Conservation (phyloP, 441 rosid species). For the Arabidopsis hybrid region DNA sequence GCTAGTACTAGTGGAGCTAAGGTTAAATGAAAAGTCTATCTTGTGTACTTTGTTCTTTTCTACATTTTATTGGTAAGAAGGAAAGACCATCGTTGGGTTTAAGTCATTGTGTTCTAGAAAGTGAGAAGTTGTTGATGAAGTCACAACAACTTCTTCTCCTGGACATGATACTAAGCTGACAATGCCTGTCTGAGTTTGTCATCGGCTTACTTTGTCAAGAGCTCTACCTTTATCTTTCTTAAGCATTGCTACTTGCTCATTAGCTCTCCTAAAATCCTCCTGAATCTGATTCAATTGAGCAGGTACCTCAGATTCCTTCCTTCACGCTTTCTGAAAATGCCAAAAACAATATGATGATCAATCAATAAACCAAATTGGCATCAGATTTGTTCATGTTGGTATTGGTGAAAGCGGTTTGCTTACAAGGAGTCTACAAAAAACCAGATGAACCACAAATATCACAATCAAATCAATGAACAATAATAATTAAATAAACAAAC, state of each 20-base stretch:
- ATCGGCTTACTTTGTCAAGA: conserved; percentile 68
- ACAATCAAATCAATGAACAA: conserved; percentile 55
- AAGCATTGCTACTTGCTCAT: conserved; percentile 62
- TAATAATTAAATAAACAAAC: conserved; percentile 28
- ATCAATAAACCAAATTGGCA: conserved; percentile 31
- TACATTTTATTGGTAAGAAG: background rate
- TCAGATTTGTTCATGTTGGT: conserved; percentile 58
- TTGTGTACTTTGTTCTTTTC: background rate
- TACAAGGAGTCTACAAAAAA: conserved; percentile 74
- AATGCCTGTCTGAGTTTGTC: conserved; percentile 81
- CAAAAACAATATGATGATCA: conserved; percentile 5
- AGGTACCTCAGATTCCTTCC: conserved; percentile 60
- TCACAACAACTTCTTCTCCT: too few relatives aligned
- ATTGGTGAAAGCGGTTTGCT: conserved; percentile 62
- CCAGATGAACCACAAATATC: conserved; percentile 48
- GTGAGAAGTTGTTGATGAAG: too few relatives aligned
- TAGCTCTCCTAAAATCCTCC: conserved; percentile 80
- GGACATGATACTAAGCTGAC: conserved; percentile 75
- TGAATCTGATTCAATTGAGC: conserved; percentile 63
- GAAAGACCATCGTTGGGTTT: background rate
- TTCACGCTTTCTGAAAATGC: conserved; percentile 56
- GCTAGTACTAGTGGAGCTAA: background rate
- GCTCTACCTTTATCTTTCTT: conserved; percentile 75
- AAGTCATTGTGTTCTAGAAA: background rate
- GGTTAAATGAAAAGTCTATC: background rate